phyloP scores from a whole-genome alignment of 441 rosid species.

The Isatis lusitanica region DNA sequence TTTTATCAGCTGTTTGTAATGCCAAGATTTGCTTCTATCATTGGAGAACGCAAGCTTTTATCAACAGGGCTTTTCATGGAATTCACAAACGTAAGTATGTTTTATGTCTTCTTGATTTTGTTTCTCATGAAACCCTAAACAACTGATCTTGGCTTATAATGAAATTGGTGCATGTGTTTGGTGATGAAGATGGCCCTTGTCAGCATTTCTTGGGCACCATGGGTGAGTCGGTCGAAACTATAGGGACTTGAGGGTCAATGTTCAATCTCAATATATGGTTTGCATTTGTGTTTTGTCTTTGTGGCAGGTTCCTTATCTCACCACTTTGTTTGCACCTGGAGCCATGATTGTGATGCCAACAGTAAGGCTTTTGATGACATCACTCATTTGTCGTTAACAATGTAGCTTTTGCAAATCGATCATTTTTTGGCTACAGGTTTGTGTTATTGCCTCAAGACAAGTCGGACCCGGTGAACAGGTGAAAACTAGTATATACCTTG shows the following conservation, averaged over 20 bases:
- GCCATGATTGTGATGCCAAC: conserved; percentile 53
- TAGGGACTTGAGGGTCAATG: not conserved
- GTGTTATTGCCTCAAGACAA: conserved; percentile 87
- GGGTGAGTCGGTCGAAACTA: conserved; percentile 49
- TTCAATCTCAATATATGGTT: not conserved
- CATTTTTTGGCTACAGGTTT: conserved; percentile 43
- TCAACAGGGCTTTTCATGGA: conserved; percentile 66
- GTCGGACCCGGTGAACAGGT: conserved; percentile 80
- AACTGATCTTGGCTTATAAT: not conserved
- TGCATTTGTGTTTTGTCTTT: not conserved
- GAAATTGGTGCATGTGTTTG: not conserved
- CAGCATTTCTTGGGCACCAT: conserved; percentile 77
- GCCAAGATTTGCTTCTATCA: conserved; percentile 59
- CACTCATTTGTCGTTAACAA: not conserved
- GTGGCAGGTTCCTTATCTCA: conserved; percentile 76
- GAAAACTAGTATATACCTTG: not conserved
- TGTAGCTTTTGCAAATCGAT: not conserved
- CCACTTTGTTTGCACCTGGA: conserved; percentile 40
- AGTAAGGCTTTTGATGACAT: conserved; percentile 45
- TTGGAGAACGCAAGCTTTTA: conserved; percentile 69
- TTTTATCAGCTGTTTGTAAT: conserved; percentile 62
- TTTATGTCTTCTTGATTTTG: not conserved
- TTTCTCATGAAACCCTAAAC: not conserved
- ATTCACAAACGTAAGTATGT: conserved; percentile 46
- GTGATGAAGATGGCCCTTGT: conserved; percentile 57